Evolutionary conservation across 495 filamentous ascomycete genomes (phyloP).

Genomic region (Poronia punctata): DNA sequence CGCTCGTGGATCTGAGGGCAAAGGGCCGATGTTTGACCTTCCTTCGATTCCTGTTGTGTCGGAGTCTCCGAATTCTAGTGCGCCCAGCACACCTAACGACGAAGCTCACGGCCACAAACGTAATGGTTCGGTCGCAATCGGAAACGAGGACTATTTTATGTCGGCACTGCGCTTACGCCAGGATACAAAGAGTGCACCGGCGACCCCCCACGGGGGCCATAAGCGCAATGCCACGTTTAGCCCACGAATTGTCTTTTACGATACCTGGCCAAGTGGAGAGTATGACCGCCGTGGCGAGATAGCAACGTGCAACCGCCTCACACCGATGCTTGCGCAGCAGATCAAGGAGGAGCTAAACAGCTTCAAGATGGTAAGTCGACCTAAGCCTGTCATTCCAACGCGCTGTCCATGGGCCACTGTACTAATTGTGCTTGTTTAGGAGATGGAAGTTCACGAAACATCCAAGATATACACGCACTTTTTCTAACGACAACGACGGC

Average conservation of each 20-base stretch:
- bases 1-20: slow-evolving; percentile 47
- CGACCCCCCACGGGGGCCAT: slow-evolving; percentile 57
- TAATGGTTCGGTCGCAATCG: slow-evolving; percentile 61
- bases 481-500: slow-evolving; percentile 58
- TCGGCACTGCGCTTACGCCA: slow-evolving; percentile 59
- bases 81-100: slow-evolving; percentile 74
- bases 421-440: slow-evolving; percentile 51
- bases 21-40: slow-evolving; percentile 43
- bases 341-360: slow-evolving; percentile 99
- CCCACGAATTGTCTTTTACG: slow-evolving; percentile 87
- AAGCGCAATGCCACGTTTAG: slow-evolving; percentile 83
- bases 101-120: slow-evolving; percentile 57
- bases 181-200: slow-evolving; percentile 68
- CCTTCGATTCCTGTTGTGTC: slow-evolving; percentile 51
- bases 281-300: slow-evolving; percentile 96
- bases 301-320: slow-evolving; percentile 95
- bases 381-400: no score
- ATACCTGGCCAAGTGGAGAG: slow-evolving; percentile 91
- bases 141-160: slow-evolving; percentile 83
- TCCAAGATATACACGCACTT: slow-evolving; percentile 99
- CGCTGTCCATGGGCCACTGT: no score
- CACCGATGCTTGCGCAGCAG: slow-evolving; percentile 94
- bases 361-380: slow-evolving; percentile 87
- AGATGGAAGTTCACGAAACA: slow-evolving; percentile 99
- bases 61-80: slow-evolving; percentile 75